A percentile compares a stretch with the other conserved stretches of the same genome.
These are phyloP conservation scores for Rhodotorula sp. DNA, from an alignment of 1,284 basidiomycete species.

Conservation along the genomic window DNA sequence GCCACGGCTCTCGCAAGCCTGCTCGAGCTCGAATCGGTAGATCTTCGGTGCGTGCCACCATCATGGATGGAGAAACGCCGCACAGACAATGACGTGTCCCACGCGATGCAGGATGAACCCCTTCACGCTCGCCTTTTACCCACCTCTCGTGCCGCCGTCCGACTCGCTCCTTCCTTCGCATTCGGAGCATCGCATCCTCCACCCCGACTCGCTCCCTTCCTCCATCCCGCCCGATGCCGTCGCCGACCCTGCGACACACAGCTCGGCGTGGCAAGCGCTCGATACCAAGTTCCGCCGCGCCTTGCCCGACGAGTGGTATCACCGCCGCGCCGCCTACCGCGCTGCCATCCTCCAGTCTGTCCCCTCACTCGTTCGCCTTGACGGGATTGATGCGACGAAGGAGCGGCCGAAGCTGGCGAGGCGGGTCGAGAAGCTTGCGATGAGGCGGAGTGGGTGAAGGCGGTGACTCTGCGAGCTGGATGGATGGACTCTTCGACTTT, in stretches of 20 bases:
- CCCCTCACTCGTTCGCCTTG: slow-evolving; percentile 52
- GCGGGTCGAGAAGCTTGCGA: slow-evolving; percentile 13
- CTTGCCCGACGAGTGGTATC: slow-evolving; percentile 80
- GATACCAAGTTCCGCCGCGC: slow-evolving; percentile 82
- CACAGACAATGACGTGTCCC: neutral
- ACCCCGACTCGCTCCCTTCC: slow-evolving; percentile 19
- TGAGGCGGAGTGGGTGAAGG: too few species aligned
- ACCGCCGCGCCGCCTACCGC: slow-evolving; percentile 78
- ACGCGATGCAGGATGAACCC: slow-evolving; percentile 74
- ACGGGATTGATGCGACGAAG: slow-evolving; percentile 28
- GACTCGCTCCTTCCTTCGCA: slow-evolving; percentile 24
- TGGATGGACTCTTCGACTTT: too few species aligned
- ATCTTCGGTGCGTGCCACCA: slow-evolving; percentile 65
- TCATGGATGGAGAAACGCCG: too few species aligned
- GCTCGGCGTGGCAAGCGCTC: slow-evolving; percentile 49
- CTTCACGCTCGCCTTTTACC: slow-evolving; percentile 88
- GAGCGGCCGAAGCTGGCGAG: slow-evolving; percentile 22
- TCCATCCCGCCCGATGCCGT: slow-evolving; percentile 8
- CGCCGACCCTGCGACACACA: slow-evolving; percentile 3
- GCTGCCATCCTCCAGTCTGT: slow-evolving; percentile 78
- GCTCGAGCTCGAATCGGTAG: slow-evolving; percentile 75
- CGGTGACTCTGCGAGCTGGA: too few species aligned
- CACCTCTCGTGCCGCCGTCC: slow-evolving; percentile 66
- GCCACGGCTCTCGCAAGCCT: slow-evolving; percentile 68
- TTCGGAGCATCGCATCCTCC: slow-evolving; percentile 30